A percentile compares a stretch with the other conserved stretches of the same genome.
Conservation (phyloP, 2,329 filamentous ascomycete genomes). For the Triangularia verruculosa region DNA sequence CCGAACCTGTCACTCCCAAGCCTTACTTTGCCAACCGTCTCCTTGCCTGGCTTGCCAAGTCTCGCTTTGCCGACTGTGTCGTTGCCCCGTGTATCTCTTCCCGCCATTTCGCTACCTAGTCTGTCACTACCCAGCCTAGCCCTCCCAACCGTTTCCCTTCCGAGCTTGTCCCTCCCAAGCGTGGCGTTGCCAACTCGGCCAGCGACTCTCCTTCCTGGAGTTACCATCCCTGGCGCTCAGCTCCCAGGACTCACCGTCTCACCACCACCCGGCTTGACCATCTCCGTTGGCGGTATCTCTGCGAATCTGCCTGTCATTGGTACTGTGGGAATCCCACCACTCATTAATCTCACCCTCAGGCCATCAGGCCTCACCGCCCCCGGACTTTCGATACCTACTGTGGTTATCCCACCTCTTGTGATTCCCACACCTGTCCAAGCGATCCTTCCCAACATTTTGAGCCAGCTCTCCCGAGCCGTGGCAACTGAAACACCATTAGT, state of each 20-base stretch:
- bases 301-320: neutral
- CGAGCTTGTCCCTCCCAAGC: neutral
- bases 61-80: neutral
- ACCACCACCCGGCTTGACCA: neutral
- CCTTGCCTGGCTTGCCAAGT: neutral
- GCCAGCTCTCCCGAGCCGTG: conserved; percentile 2
- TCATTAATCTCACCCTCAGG: neutral
- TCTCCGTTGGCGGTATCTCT: neutral
- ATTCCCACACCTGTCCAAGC: neutral
- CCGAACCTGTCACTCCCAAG: neutral
- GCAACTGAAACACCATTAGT: neutral
- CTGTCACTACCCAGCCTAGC: neutral
- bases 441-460: conserved; percentile 2
- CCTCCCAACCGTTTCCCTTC: neutral
- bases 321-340: neutral
- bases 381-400: neutral
- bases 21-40: neutral
- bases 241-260: neutral
- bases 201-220: neutral
- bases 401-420: neutral
- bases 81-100: neutral
- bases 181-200: neutral
- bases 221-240: neutral
- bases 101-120: neutral
- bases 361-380: neutral